Evolutionary conservation across 352 stramenopile genomes (phyloP), one percentile per base, ranked within the genome.

Genomic region (Pythium monospermum): DNA sequence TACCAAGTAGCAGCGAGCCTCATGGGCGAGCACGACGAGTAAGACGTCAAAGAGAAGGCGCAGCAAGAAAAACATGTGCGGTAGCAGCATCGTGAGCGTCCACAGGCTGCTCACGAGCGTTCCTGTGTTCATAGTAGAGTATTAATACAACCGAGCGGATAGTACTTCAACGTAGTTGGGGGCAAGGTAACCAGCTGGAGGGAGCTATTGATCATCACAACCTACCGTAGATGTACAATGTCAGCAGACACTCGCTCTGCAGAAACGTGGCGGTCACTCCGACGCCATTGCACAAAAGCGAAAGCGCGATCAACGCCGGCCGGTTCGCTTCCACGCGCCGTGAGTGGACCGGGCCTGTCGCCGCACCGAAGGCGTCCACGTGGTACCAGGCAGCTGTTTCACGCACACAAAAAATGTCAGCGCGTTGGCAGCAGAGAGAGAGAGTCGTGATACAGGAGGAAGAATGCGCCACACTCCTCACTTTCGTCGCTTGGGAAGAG

Each of bases 51-150:
- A 68, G 5, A 87, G 57, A 45, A 83, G 64, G 19, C 76, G 73
- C 12, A 80, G 7, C 15, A 87, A 32, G 54, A 82, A 87, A 50
- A 85, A 78, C 7, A 62, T 55, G 49, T 85, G 76, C 2, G 74
- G 76, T 1, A 87, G 60, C 25, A 85, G 62, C 53, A 75, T 49
- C 4, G 66, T 44, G 5, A 84, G 44, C 4, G 63, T 68, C 57
- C 64, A 73, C 8, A 74, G 28, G 16, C 84, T 72, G 16, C 53
- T 47, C 7, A 68, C 45, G 1, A 69, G 30, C 7, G 67, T 53
- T 3, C 32, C 76, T 87, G 21, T 4, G n/a, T n/a, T n/a, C n/a
- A n/a, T n/a, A n/a, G n/a, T n/a, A n/a, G n/a, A n/a, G n/a, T n/a
- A n/a, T n/a, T n/a, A n/a, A n/a, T n/a, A n/a, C n/a, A n/a, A n/a